Conservation (phyloP, 208 protist genomes). For the Leishmania gerbilli region DNA sequence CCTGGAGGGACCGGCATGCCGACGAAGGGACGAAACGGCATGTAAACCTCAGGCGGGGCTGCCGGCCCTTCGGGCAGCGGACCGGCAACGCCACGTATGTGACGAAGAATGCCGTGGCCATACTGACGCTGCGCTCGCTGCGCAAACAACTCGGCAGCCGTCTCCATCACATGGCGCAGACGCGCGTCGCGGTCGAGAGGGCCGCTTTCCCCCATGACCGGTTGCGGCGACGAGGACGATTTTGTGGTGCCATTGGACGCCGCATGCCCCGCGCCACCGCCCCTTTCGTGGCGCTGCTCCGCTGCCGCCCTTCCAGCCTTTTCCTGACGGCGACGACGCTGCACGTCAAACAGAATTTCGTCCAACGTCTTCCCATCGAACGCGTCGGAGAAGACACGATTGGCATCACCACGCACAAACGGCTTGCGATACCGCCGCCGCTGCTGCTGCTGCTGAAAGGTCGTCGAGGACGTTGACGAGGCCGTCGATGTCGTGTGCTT, state of each 20-base stretch:
- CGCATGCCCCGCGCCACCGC: not conserved
- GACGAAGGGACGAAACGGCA: slow-evolving; percentile 85
- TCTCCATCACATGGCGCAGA: slow-evolving; percentile 60
- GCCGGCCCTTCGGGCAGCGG: slow-evolving; percentile 20
- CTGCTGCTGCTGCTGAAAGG: not conserved
- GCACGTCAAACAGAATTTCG: slow-evolving; percentile 80
- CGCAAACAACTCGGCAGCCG: slow-evolving; percentile 61
- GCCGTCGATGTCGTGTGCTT: slow-evolving; percentile 2
- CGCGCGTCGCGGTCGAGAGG: slow-evolving; percentile 50
- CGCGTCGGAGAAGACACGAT: slow-evolving; percentile 79
- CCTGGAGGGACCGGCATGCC: slow-evolving; percentile 51
- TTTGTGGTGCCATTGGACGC: not conserved
- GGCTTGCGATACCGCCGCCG: slow-evolving; percentile 32
- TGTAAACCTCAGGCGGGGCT: slow-evolving; percentile 44
- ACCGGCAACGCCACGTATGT: slow-evolving; percentile 26
- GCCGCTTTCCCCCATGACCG: not conserved
- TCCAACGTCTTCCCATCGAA: slow-evolving; percentile 87
- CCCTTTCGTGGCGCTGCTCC: not conserved
- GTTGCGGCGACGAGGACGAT: not conserved
- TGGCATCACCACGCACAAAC: slow-evolving; percentile 82
- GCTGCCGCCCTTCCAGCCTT: not conserved
- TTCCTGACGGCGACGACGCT: slow-evolving; percentile 44
- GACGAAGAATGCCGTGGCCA: slow-evolving; percentile 52
- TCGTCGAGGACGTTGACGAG: not conserved
- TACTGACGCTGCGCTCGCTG: slow-evolving; percentile 53